Evolutionary conservation across 148 eudicot species (phyloP), one percentile per base, ranked within the genome.

Genomic region (Silene latifolia): DNA sequence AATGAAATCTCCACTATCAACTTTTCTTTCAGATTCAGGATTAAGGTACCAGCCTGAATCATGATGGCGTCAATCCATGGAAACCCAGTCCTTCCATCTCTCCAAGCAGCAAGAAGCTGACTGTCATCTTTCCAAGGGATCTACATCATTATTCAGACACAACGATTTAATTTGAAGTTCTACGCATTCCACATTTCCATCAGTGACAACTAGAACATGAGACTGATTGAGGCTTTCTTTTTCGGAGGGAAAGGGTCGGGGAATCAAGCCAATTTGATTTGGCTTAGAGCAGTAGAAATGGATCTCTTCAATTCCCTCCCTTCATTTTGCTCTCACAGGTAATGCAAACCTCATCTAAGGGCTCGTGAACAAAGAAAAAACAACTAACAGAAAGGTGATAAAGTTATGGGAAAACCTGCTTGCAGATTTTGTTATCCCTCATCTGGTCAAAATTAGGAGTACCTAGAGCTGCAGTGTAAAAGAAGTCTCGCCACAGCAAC

Each of bases 11-110:
- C 65, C 32, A 11, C 21, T 61, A 61, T 8, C 13, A 23, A 9
- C 29, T 8, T 24, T 61, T 23, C 6, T 61, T 76, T 21, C 14
- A 11, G 47, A 24, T 5, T 61, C 7, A 42, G 24, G 59, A 60
- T 13, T 42, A 76, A 68, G 71, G 65, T 77, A 77, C 87, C 71
- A 80, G 86, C 98, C 97, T 93, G 98, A 64, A 87, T 69, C 98
- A 93, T 93, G 76, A 91, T 88, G 72, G 98, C 97, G 80, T 93
- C 98, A 77, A 93, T 93, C 98, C 98, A 93, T 63, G 98, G 98
- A 78, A 84, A 93, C 59, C 98, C 98, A 56, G 98, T 93, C 81
- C 83, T 87, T 65, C 90, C 92, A 81, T 91, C 98, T 82, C 98
- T 89, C 98, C 98, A 93, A 57, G 95, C 98, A 73, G 90, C 86